Evolutionary conservation across 805 yeast genomes (phyloP).

Genomic region (Starmerella cellae): DNA sequence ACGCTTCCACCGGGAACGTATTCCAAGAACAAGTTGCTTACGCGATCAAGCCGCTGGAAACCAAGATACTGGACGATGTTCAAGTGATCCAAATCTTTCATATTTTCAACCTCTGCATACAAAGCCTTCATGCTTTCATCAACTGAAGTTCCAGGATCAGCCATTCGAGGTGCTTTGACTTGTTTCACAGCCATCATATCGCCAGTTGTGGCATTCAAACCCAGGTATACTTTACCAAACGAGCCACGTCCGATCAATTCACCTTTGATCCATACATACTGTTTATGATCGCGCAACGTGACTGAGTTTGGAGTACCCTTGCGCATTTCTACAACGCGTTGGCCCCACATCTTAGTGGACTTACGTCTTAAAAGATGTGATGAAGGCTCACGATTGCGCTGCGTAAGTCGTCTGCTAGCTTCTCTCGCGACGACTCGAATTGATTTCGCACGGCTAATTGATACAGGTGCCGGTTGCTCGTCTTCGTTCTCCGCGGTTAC

Average conservation of each 20-base stretch:
- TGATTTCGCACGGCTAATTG: conserved; percentile 57
- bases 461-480: neutral
- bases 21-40: conserved; percentile 78
- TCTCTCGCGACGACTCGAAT: conserved; percentile 88
- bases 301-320: conserved; percentile 45
- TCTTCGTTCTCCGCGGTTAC: neutral
- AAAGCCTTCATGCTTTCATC: conserved; percentile 66
- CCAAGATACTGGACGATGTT: conserved; percentile 95
- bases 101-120: conserved; percentile 78
- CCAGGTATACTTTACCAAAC: conserved; percentile 85
- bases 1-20: conserved; percentile 98
- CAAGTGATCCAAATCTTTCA: conserved; percentile 85
- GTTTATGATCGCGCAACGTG: conserved; percentile 49
- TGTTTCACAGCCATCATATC: conserved; percentile 99
- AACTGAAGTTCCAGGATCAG: conserved; percentile 16
- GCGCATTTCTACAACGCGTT: conserved; percentile 65
- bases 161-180: conserved; percentile 34
- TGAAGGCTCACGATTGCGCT: conserved; percentile 1
- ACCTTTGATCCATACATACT: conserved; percentile 97
- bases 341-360: conserved; percentile 97
- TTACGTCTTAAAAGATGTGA: conserved; percentile 42
- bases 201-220: conserved; percentile 88
- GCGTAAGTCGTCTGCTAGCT: conserved; percentile 43
- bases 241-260: conserved; percentile 94
- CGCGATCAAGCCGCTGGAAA: conserved; percentile 60